phyloP scores from a whole-genome alignment of 73 alveolate species.

The Tetrahymena borealis region DNA sequence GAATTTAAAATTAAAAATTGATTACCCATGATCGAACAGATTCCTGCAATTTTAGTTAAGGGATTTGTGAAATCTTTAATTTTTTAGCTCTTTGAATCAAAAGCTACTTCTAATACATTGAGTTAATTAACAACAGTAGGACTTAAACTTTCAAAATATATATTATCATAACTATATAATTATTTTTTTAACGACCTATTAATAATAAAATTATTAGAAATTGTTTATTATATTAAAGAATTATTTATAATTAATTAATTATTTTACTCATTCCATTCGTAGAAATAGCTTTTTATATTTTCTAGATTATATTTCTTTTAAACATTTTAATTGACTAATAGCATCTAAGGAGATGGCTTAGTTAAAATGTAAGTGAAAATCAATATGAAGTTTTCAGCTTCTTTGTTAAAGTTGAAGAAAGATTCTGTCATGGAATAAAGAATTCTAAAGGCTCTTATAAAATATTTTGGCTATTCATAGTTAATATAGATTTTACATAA shows the following conservation, averaged over 20 bases:
- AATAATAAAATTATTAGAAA: too few species aligned
- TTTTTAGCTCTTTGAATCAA: not conserved
- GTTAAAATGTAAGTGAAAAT: conserved; percentile 8
- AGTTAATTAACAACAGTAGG: conserved; percentile 29
- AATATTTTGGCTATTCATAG: not conserved
- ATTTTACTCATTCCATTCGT: not conserved
- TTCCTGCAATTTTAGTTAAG: conserved; percentile 10
- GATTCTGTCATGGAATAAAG: conserved; percentile 28
- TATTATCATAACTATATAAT: conserved; percentile 35
- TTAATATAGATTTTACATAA: conserved; percentile 14
- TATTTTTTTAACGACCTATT: not conserved
- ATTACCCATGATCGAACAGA: conserved; percentile 22
- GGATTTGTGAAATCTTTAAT: conserved; percentile 5
- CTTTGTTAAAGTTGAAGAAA: conserved; percentile 12
- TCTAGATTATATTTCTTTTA: not conserved
- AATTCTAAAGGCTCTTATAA: conserved; percentile 21
- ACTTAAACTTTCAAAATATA: conserved; percentile 29
- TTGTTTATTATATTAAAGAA: not conserved
- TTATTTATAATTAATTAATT: not conserved
- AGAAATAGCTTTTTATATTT: conserved; percentile 5
- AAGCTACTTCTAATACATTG: not conserved
- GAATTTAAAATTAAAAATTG: not conserved
- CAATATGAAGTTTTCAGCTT: conserved; percentile 17
- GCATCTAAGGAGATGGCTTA: not conserved
- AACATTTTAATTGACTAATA: not conserved